A percentile compares a stretch with the other conserved stretches of the same genome.
Evolutionary conservation across 2,329 filamentous ascomycete genomes (phyloP).

Genomic region (Colletotrichum sp.): DNA sequence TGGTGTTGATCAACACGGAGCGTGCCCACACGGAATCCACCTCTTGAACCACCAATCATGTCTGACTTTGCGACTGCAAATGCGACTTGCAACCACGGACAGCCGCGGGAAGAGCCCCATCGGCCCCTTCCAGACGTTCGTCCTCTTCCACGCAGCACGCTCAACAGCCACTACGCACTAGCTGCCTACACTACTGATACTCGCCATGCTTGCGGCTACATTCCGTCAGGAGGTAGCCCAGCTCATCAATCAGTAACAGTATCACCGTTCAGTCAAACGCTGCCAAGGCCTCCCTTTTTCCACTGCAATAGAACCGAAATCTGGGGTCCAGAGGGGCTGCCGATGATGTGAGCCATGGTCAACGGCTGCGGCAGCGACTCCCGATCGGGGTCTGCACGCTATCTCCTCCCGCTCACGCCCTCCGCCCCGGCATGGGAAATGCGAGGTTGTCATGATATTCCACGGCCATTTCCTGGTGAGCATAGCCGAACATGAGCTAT

Average conservation of each 20-base stretch:
- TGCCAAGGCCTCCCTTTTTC: constrained; percentile 4
- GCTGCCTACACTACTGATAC: not conserved
- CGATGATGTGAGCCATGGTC: constrained; percentile 9
- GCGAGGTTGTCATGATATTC: not conserved
- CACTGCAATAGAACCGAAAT: not conserved
- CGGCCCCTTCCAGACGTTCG: not conserved
- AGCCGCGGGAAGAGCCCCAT: not conserved
- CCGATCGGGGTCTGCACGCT: not conserved
- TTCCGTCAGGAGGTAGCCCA: not conserved
- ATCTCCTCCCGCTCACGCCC: not conserved
- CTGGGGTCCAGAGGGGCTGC: not conserved
- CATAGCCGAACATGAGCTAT: not conserved
- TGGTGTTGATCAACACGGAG: not conserved
- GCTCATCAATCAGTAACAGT: constrained; percentile 19
- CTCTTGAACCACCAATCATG: not conserved
- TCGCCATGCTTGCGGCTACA: not conserved
- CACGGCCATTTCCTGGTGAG: not conserved
- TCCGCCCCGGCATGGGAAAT: not conserved
- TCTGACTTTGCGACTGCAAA: not conserved
- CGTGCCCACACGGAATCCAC: not conserved
- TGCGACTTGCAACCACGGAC: not conserved
- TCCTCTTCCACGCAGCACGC: not conserved
- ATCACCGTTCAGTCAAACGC: constrained; percentile 7
- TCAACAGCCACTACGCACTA: not conserved
- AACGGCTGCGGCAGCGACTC: not conserved